Base-by-base conservation (phyloP, 2,329 filamentous ascomycete genomes). In the Aspergillus flavus region DNA sequence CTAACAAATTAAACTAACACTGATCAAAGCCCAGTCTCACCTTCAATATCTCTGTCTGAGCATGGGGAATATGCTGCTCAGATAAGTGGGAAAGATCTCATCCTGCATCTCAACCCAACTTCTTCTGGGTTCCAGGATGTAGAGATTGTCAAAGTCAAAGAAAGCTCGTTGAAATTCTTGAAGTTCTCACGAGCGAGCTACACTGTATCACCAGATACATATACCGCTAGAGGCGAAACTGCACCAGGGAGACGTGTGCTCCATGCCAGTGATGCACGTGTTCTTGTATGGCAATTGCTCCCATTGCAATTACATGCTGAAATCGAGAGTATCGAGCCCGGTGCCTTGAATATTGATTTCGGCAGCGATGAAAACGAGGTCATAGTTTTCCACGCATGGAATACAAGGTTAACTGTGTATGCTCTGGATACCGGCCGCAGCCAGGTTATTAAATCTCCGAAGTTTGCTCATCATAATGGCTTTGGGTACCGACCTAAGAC, bases 401-500 rank as follows among this genome's bases (percentile, higher is more conserved):
- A 78, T 57, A 76, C 75, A 2, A 79, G 79, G 63, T 50, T 78
- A 21, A 75, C 73, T 2, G 71, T 81, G 10, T 75, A 78, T 57
- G 73, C 71, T 30, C 59, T 81, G 21, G 71, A 73, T 7, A 73
- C 72, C 14, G 73, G 77, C 23, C 73, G 71, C 59, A 79, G 73
- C 58, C 75, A 73, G 23, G 66, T 80, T 32, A 78, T 81, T 46
- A 80, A 78, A 53, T 66, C 75, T 1, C 79, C 79, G 1, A 81
- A 81, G 61, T 77, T 74, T 39, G 71, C 77, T 10, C 74, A 75
- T 63, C 59, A 68, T 14, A 74, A 75, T 64, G 73, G 75, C 19
- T 78, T 76, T 45, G 78, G 75, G 6, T 80, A 79, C 66, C 76
- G 78, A 5, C 76, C 78, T n/a, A 67, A 66, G n/a, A 79, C 78